phyloP scores from a whole-genome alignment of 2,329 filamentous ascomycete species.

The Didymella lethalis region DNA sequence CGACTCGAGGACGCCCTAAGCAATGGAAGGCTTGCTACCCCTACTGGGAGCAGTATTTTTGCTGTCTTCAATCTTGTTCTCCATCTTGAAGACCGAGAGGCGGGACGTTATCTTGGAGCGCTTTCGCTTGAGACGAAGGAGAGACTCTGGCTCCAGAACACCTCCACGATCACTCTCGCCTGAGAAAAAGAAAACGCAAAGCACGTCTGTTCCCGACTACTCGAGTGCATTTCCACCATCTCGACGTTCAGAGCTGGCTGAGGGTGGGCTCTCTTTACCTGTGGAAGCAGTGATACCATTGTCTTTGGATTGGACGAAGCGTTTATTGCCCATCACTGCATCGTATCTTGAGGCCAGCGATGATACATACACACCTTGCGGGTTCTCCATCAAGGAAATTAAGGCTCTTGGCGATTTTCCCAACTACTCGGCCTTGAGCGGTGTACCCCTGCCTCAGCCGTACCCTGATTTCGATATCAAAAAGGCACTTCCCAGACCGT shows the following conservation, averaged over 20 bases:
- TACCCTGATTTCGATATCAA: slow-evolving; percentile 72
- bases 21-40: slow-evolving; percentile 35
- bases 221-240: slow-evolving; percentile 62
- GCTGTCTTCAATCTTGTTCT: slow-evolving; percentile 33
- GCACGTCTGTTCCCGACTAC: slow-evolving; percentile 46
- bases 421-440: slow-evolving; percentile 77
- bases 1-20: background rate
- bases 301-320: slow-evolving; percentile 11
- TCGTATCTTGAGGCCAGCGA: slow-evolving; percentile 40
- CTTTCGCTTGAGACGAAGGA: slow-evolving; percentile 52
- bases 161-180: slow-evolving; percentile 63
- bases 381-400: slow-evolving; percentile 75
- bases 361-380: slow-evolving; percentile 67
- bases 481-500: slow-evolving; percentile 75
- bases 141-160: slow-evolving; percentile 59
- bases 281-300: background rate
- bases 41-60: slow-evolving; percentile 46
- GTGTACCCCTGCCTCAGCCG: slow-evolving; percentile 72
- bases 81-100: slow-evolving; percentile 47
- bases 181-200: slow-evolving; percentile 48
- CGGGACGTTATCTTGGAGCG: slow-evolving; percentile 52
- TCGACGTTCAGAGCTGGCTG: slow-evolving; percentile 50
- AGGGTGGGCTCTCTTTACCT: slow-evolving; percentile 32
- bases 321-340: slow-evolving; percentile 35
- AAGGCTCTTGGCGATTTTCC: slow-evolving; percentile 77